Evolutionary conservation across 2,329 filamentous ascomycete species (phyloP).

Genomic region (Verticillium nonalfalfae): DNA sequence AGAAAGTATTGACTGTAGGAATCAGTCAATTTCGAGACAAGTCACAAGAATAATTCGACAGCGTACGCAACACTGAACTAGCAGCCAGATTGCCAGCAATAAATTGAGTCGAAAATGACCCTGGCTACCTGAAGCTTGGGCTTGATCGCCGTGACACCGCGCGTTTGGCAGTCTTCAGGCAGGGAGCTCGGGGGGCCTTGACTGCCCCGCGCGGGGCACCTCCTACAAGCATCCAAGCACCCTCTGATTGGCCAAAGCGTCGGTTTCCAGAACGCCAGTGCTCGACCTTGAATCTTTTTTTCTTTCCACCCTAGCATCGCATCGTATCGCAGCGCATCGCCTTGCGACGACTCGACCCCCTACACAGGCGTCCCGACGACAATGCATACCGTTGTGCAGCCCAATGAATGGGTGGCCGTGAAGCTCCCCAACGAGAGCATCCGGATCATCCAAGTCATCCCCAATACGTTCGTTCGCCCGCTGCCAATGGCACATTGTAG

Average conservation of each 20-base stretch:
- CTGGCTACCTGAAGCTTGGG: no score
- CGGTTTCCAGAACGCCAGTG: neutral
- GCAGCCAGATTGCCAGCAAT: no score
- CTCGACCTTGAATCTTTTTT: neutral
- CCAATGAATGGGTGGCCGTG: slow-evolving; percentile 55
- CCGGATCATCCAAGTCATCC: slow-evolving; percentile 50
- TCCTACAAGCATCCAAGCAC: neutral
- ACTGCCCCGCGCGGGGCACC: slow-evolving; percentile 11
- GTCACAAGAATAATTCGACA: no score
- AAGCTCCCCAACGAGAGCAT: slow-evolving; percentile 53
- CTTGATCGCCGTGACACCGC: neutral
- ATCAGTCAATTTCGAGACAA: no score
- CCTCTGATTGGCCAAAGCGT: slow-evolving; percentile 3
- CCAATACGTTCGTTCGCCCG: slow-evolving; percentile 48
- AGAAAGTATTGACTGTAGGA: no score
- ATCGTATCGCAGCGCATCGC: neutral
- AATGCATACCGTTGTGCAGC: slow-evolving; percentile 42
- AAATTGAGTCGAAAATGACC: no score
- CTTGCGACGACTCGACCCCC: neutral
- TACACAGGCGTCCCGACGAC: neutral
- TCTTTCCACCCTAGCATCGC: neutral
- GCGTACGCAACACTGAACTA: no score
- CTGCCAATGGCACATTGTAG: neutral
- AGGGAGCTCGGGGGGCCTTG: neutral
- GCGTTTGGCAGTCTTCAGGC: neutral